phyloP scores from a whole-genome alignment of 2,329 filamentous ascomycete species.

The Rutstroemia sp. region DNA sequence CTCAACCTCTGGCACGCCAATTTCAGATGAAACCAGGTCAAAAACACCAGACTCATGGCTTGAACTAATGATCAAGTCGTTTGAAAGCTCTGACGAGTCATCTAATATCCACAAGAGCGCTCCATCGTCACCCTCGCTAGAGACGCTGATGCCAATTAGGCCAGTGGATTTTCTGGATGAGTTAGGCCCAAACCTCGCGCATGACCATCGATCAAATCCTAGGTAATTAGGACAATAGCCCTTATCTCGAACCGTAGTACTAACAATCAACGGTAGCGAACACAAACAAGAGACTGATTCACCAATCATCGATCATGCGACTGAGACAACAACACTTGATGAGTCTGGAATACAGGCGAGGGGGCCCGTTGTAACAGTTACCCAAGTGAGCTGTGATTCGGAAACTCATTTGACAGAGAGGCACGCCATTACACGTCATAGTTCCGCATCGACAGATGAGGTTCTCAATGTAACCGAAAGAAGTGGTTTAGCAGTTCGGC shows the following conservation, averaged over 20 bases:
- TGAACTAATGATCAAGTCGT: slow-evolving; percentile 1
- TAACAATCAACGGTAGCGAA: not conserved
- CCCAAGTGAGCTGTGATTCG: no score
- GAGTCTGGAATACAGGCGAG: no score
- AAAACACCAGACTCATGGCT: slow-evolving; percentile 7
- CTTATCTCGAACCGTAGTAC: not conserved
- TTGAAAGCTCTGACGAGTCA: not conserved
- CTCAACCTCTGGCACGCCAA: not conserved
- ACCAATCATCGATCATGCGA: not conserved
- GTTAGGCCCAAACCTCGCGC: not conserved
- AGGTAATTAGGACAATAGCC: not conserved
- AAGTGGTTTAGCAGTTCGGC: no score
- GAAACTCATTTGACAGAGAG: no score
- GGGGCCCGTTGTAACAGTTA: no score
- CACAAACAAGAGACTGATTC: not conserved
- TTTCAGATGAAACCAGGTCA: not conserved
- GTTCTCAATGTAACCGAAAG: no score
- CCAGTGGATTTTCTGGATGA: slow-evolving; percentile 13
- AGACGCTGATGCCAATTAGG: slow-evolving; percentile 5
- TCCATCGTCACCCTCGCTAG: slow-evolving; percentile 10
- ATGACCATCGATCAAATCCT: not conserved
- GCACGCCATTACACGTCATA: no score
- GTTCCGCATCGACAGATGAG: no score
- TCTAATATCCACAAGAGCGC: not conserved
- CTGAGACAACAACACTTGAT: no score